Base-by-base conservation (phyloP, 1,139 yeast species). In the Geotrichum citri-aurantii region DNA sequence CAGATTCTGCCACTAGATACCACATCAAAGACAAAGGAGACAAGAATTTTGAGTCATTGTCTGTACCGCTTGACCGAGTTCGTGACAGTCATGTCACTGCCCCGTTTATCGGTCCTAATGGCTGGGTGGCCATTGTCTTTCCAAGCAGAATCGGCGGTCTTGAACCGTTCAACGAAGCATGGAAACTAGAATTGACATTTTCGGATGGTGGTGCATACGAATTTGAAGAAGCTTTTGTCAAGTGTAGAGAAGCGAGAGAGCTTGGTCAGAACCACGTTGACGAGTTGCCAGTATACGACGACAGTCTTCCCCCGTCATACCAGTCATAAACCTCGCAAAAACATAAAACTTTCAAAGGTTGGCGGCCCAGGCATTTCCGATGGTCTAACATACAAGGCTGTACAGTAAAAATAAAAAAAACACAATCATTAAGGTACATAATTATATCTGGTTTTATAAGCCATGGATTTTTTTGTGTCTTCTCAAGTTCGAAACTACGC, bases 401-500 rank as follows among this genome's bases (percentile, higher is more conserved):
- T 17, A 37, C 44, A n/a, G 21, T 23, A 26, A 51, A n/a, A 14
- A 23, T 21, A 40, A 40, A 40, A 51, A 40, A 51, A 33, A 27
- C 2, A 7, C n/a, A 49, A 24, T 17, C 42, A 50, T 27, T 6
- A 19, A 50, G 24, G 23, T 42, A 37, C 27, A 23, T 42, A 27
- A 23, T 31, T 37, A 24, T 27, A 42, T 24, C 7, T n/a, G 19
- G 21, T 21, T 33, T 50, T 21, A 42, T 50, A 26, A 24, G 11
- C 40, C 58, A 68, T 88, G 95, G 50, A 86, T 75, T 70, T 82
- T 83, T 65, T 80, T 80, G 71, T 90, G 96, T 64, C 97, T 77
- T 10, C 89, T 79, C 84, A 90, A 82, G 71, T 90, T 90, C 33
- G 91, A 84, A 62, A 88, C 82, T 19, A 90, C 96, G 33, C 85